phyloP scores from a whole-genome alignment of 306 rosid genomes.

The Glycine latifolia region DNA sequence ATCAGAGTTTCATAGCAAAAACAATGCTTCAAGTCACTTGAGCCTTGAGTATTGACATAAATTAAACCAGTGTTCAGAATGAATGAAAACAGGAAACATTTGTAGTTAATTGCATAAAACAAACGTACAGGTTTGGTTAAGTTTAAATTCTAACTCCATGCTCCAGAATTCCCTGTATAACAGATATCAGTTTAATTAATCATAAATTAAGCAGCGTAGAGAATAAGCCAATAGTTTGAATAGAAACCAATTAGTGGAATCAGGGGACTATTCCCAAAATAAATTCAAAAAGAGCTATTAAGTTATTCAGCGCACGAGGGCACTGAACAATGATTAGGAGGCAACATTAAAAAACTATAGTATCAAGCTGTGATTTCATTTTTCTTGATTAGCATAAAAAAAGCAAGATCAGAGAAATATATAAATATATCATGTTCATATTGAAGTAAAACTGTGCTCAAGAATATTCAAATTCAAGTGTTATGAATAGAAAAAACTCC shows the following conservation, averaged over 20 bases:
- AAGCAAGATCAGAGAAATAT: no score
- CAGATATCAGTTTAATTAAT: not conserved
- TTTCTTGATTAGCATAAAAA: not conserved
- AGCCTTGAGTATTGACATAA: no score
- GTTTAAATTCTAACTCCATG: no score
- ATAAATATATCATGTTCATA: no score
- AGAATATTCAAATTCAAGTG: no score
- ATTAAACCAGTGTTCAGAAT: not conserved
- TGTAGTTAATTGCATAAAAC: not conserved
- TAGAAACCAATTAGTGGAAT: not conserved
- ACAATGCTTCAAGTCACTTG: not conserved
- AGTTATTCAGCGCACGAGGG: slow-evolving; percentile 26
- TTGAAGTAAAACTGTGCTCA: no score
- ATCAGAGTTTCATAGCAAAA: not conserved
- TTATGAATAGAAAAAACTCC: no score
- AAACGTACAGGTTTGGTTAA: not conserved
- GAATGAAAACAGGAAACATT: not conserved
- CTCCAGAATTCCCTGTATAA: no score
- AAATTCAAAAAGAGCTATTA: no score
- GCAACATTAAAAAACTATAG: not conserved
- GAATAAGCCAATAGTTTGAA: not conserved
- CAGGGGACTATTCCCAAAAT: not conserved
- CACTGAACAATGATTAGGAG: not conserved
- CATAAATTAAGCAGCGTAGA: not conserved
- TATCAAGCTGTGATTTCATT: not conserved